Evolutionary conservation across 208 protist species (phyloP).

Genomic region (Leishmania turanica): DNA sequence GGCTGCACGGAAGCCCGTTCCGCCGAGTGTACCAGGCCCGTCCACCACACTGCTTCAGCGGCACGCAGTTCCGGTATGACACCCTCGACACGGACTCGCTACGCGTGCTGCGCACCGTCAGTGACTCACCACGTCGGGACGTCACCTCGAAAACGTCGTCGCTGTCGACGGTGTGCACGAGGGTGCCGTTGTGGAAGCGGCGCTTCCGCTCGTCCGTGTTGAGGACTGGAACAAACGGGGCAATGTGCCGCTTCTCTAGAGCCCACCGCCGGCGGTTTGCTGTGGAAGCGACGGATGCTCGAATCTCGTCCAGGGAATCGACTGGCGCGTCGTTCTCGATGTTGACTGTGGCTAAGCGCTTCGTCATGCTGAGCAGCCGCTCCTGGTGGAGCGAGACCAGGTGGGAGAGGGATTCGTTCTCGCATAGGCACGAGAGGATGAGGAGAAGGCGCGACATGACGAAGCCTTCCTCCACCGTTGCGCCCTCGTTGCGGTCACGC

Average conservation of each 20-base stretch:
- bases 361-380: slow-evolving; percentile 63
- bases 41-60: slow-evolving; percentile 76
- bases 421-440: slow-evolving; percentile 82
- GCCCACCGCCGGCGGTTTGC: slow-evolving; percentile 36
- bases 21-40: slow-evolving; percentile 59
- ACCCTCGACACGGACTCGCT: slow-evolving; percentile 30
- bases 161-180: slow-evolving; percentile 41
- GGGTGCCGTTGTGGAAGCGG: slow-evolving; percentile 53
- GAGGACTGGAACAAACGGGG: slow-evolving; percentile 65
- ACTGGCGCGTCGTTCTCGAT: slow-evolving; percentile 76
- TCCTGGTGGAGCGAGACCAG: slow-evolving; percentile 59
- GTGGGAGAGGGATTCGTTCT: slow-evolving; percentile 69
- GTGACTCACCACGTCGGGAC: slow-evolving; percentile 26
- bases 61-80: slow-evolving; percentile 55
- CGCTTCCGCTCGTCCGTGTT: slow-evolving; percentile 48
- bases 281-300: slow-evolving; percentile 60
- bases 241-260: slow-evolving; percentile 39
- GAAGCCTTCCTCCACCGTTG: slow-evolving; percentile 78
- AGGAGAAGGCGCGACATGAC: slow-evolving; percentile 85
- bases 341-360: slow-evolving; percentile 63
- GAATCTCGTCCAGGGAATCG: slow-evolving; percentile 82
- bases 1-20: slow-evolving; percentile 81
- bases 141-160: slow-evolving; percentile 33
- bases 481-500: slow-evolving; percentile 34
- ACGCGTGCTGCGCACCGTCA: slow-evolving; percentile 27